phyloP scores from a whole-genome alignment of 257 asterid genomes.

The Capsicum pubescens region DNA sequence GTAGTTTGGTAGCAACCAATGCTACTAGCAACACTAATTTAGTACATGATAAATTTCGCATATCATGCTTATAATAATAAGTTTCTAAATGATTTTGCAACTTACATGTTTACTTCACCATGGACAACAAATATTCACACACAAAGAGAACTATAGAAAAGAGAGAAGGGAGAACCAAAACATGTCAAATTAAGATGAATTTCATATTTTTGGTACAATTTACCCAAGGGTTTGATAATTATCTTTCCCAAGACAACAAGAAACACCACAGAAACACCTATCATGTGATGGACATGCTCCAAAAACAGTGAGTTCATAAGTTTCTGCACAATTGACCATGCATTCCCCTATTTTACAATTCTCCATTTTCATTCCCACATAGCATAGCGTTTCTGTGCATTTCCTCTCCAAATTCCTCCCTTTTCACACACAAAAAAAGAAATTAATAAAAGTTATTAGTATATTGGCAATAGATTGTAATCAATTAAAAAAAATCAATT shows the following conservation, averaged over 20 bases:
- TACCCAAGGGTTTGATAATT: background rate
- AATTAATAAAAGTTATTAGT: background rate
- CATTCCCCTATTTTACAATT: background rate
- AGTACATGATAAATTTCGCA: too few species aligned
- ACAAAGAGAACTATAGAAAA: too few species aligned
- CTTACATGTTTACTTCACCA: too few species aligned
- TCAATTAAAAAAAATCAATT: too few species aligned
- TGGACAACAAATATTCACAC: too few species aligned
- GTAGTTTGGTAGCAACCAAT: too few species aligned
- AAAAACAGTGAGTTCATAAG: background rate
- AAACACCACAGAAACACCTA: background rate
- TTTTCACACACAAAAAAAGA: background rate
- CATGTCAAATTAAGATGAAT: background rate
- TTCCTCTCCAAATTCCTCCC: background rate
- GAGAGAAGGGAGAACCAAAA: too few species aligned
- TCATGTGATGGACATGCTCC: background rate
- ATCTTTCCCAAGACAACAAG: background rate
- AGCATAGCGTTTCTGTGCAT: background rate
- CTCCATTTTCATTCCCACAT: background rate
- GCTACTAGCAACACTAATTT: too few species aligned
- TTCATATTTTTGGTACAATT: background rate
- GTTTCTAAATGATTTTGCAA: too few species aligned
- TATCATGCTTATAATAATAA: too few species aligned
- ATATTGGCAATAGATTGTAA: too few species aligned
- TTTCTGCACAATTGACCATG: background rate